Evolutionary conservation across 1,139 yeast species (phyloP).

Genomic region (Pneumocystis oryctolagi): DNA sequence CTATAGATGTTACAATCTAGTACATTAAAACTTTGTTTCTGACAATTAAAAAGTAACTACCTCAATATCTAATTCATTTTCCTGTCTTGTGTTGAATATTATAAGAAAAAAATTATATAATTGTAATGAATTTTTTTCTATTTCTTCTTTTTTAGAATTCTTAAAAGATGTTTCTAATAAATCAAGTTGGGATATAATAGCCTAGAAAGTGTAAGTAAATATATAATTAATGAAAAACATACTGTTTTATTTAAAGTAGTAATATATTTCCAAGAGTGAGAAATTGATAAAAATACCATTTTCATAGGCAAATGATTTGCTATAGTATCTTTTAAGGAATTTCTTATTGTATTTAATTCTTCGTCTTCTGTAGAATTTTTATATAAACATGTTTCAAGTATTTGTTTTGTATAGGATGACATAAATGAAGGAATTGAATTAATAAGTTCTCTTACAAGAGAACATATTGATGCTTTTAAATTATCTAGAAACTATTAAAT

Average conservation of each 20-base stretch:
- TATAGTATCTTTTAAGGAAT: conserved; percentile 1
- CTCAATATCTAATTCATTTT: background rate
- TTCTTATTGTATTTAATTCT: background rate
- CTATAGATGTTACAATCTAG: background rate
- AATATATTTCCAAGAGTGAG: background rate
- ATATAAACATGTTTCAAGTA: conserved; percentile 25
- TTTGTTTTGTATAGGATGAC: conserved; percentile 48
- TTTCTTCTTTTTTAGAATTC: background rate
- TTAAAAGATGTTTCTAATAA: background rate
- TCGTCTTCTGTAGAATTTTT: conserved; percentile 2
- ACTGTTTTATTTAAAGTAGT: background rate
- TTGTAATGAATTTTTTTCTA: background rate
- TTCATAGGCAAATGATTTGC: conserved; percentile 2
- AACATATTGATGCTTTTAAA: conserved; percentile 37
- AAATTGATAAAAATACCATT: background rate
- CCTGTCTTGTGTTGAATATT: background rate
- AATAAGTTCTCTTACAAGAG: conserved; percentile 58
- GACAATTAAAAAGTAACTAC: background rate
- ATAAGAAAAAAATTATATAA: background rate
- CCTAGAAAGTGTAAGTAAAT: background rate
- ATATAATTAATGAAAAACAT: background rate
- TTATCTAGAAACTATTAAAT: conserved; percentile 20
- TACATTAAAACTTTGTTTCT: background rate
- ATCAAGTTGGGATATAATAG: background rate
- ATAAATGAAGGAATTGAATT: conserved; percentile 81